phyloP scores from a whole-genome alignment of 129 eudicot genomes.

The Oenanthe sinensis region DNA sequence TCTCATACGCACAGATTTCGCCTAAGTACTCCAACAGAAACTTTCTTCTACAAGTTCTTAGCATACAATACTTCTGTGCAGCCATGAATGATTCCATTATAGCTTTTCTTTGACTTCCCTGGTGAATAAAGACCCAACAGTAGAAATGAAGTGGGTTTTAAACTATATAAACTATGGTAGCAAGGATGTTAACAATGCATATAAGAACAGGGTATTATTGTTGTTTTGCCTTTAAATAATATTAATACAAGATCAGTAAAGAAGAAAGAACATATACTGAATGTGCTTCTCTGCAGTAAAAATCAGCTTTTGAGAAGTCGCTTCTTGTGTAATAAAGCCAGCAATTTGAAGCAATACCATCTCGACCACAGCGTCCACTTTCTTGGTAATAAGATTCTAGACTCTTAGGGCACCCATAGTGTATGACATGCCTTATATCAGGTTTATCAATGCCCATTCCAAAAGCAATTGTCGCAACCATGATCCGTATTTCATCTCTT shows the following conservation, averaged over 20 bases:
- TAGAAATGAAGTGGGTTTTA: not conserved
- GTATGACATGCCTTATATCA: slow-evolving; percentile 71
- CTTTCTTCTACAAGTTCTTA: slow-evolving; percentile 81
- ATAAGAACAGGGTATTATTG: not conserved
- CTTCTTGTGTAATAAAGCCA: slow-evolving; percentile 71
- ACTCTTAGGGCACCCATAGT: slow-evolving; percentile 95
- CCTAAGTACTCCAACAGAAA: slow-evolving; percentile 72
- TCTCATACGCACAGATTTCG: slow-evolving; percentile 41
- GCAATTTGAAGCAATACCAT: slow-evolving; percentile 76
- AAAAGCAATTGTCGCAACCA: slow-evolving; percentile 97
- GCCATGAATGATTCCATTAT: slow-evolving; percentile 76
- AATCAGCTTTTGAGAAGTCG: slow-evolving; percentile 80
- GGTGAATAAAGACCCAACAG: slow-evolving; percentile 12
- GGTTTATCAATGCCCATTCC: slow-evolving; percentile 99
- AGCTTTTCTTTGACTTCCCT: slow-evolving; percentile 76
- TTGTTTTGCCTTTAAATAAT: not conserved
- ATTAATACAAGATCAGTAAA: not conserved
- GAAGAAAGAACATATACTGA: slow-evolving; percentile 39
- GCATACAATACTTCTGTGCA: slow-evolving; percentile 77
- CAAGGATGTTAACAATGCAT: slow-evolving; percentile 7
- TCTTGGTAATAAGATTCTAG: slow-evolving; percentile 96
- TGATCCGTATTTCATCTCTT: slow-evolving; percentile 71
- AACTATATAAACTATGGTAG: slow-evolving; percentile 4
- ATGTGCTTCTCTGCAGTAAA: slow-evolving; percentile 63
- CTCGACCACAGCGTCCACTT: slow-evolving; percentile 98